Base-by-base conservation (phyloP, 108 stramenopile genomes). In the Bacterosira constricta region DNA sequence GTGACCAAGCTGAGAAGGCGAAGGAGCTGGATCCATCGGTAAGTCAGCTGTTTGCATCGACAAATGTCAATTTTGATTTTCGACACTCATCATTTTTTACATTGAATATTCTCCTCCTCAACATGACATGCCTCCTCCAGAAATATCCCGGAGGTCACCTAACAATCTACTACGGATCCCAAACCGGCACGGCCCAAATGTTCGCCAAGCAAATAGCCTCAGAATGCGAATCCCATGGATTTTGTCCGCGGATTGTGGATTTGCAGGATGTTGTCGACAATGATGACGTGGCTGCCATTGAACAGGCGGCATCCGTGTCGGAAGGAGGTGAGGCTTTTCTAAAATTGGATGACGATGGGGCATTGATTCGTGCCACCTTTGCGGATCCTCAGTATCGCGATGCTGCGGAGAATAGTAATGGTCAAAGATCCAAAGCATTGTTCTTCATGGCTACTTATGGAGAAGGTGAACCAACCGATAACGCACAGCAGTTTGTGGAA, bases 401-500 rank as follows among this genome's bases (percentile, higher is more conserved):
- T 84, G 79, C 79, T 25, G 83, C 69, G 11, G 83, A 88, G 51
- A 88, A 85, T 18, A 51, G 4, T 6, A 26, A 69, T 34, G 50
- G 61, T 32, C 20, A 78, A 66, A 62, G 67, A 49, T 75, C 88
- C 23, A 81, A 88, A 53, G 87, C 82, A 25, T 58, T 96, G 23
- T 95, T 98, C 58, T 57, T 99, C n/a, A 80, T 97, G 66, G 89
- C 99, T 23, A 99, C 99, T 1, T 99, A 99, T 68, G 99, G 99
- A 9, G 99, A 99, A 72, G 99, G 99, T 17, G 99, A 99, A 63
- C 93, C 98, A 17, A 97, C 97, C n/a, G 98, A 99, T 85, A 99
- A 99, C 81, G 91, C 99, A 1, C 66, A 46, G 12, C 77, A 73
- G 35, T 93, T 99, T 55, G 76, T 94, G n/a, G 66, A 81, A 42